A percentile compares a stretch with the other conserved stretches of the same genome.
Conservation (phyloP, 1,284 basidiomycete genomes). For the Blastosporella zonata region DNA sequence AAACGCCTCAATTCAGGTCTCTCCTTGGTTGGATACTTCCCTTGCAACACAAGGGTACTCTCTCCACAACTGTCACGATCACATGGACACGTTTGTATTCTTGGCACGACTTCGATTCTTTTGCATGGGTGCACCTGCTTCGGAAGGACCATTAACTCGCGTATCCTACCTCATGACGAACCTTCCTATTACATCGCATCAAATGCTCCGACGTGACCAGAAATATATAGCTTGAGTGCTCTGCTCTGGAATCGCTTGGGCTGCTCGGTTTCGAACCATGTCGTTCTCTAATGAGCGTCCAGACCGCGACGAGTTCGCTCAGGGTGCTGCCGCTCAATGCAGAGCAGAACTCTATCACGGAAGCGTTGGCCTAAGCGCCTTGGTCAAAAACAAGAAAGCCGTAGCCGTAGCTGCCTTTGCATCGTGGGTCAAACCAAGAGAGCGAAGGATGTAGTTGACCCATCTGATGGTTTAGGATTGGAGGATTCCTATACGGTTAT, state of each 20-base stretch:
- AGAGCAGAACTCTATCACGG: constrained; percentile 13
- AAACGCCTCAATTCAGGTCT: no score
- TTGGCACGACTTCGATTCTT: no score
- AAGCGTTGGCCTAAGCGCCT: constrained; percentile 9
- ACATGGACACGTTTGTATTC: no score
- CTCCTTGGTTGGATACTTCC: no score
- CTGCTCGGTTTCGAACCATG: constrained; percentile 5
- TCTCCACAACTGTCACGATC: no score
- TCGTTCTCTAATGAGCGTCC: neutral
- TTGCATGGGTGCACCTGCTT: no score
- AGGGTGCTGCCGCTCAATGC: constrained; percentile 17
- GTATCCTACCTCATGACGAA: no score
- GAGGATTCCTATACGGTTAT: constrained; percentile 19
- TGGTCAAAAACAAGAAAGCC: constrained; percentile 16
- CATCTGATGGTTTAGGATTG: constrained; percentile 4
- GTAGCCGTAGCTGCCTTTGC: constrained; percentile 16
- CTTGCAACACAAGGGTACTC: no score
- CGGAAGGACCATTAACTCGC: no score
- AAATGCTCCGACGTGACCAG: no score
- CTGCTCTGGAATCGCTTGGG: neutral
- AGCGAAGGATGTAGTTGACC: neutral
- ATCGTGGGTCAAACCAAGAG: constrained; percentile 11
- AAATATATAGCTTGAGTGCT: neutral
- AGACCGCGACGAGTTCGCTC: constrained; percentile 4
- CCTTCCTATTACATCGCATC: no score